phyloP scores from a whole-genome alignment of 2,329 filamentous ascomycete genomes.

The Oidium heveae region DNA sequence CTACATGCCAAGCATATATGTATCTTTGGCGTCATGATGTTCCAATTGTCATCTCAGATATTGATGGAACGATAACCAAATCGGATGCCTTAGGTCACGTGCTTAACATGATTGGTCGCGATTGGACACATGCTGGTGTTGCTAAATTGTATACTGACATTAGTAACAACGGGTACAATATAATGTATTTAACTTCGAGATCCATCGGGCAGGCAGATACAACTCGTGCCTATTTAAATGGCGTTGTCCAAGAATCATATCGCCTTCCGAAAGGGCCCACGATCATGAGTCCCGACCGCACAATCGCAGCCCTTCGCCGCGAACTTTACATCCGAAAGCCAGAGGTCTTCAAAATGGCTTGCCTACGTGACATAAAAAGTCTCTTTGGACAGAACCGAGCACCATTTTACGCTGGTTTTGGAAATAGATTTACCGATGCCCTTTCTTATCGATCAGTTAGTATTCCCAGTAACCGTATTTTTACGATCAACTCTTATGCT shows the following conservation, averaged over 20 bases:
- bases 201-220: conserved; percentile 84
- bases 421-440: conserved; percentile 87
- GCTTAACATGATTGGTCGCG: conserved; percentile 83
- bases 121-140: conserved; percentile 93
- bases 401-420: conserved; percentile 92
- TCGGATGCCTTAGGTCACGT: conserved; percentile 87
- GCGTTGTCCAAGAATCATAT: conserved; percentile 71
- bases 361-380: conserved; percentile 74
- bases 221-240: conserved; percentile 70
- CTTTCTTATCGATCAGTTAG: conserved; percentile 90
- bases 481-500: conserved; percentile 95
- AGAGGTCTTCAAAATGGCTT: conserved; percentile 99
- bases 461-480: conserved; percentile 81
- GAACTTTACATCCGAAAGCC: conserved; percentile 92
- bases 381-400: conserved; percentile 54
- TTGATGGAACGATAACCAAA: conserved; percentile 97
- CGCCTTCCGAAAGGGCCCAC: conserved; percentile 72
- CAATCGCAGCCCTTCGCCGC: conserved; percentile 72
- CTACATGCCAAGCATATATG: conserved; percentile 78
- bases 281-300: conserved; percentile 83
- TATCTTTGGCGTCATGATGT: conserved; percentile 81
- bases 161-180: conserved; percentile 85
- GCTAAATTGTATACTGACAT: conserved; percentile 97
- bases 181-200: conserved; percentile 88
- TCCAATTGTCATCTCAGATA: conserved; percentile 93